Evolutionary conservation across 768 basidiomycete species (phyloP), one percentile per base, ranked within the genome.

Genomic region (Xerocomus potaroensis): DNA sequence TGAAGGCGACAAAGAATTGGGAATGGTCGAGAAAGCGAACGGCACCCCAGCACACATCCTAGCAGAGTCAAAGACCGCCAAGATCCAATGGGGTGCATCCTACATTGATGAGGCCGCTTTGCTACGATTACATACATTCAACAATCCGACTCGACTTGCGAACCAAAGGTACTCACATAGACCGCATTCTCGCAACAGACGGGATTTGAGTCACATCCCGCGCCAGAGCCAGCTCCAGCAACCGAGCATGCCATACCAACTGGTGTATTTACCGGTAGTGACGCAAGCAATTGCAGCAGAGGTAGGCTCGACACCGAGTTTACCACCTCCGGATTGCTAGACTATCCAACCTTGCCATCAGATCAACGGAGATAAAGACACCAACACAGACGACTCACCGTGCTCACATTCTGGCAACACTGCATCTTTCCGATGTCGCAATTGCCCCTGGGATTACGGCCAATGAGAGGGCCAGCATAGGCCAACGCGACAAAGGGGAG

Each of bases 51-150:
- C 10, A 26, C 27, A 26, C 16, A 42, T 40, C 43, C 51, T n/a
- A 39, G 41, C 50, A 26, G 26, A 27, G 26, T 39, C 34, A 49
- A 11, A 48, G 32, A 35, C 21, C 39, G 39, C 35, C 30, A 15
- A 37, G 11, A 41, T 44, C 26, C 36, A 54, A 21, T 23, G 64
- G 52, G 19, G 39, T 49, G 33, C 64, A 64, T 41, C 57, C 57
- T 38, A 64, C 22, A 37, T 64, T 64, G 24, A 66, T 34, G 37
- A 66, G 22, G 39, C 64, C 64, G 5, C 42, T 37, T 54, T 66
- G 30, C 36, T 33, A 34, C 16, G 18, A n/a, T n/a, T 1, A 2
- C 23, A 14, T 19, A n/a, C 4, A 27, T 36, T n/a, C 9, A 36
- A 21, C 9, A 5, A 1, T 4, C 18, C 19, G 18, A n/a, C 21